Evolutionary conservation across 108 stramenopile species (phyloP), one percentile per base, ranked within the genome.

Genomic region (Nitzschia sp.): DNA sequence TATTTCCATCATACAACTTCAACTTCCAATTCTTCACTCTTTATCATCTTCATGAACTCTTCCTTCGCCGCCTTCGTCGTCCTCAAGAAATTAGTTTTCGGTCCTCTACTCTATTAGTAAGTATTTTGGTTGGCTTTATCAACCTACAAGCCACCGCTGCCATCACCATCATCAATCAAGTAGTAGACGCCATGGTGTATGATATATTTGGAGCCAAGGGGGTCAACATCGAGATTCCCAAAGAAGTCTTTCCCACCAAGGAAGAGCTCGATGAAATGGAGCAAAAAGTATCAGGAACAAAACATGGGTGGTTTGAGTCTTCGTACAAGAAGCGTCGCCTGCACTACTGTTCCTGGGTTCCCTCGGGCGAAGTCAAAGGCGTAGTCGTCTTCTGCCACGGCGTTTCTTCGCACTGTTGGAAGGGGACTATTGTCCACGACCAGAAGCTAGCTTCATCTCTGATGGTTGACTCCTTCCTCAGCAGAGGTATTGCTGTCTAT

Each of bases 291-390:
- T 41, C 70, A 3, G 69, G 66, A 23, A 59, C 64, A 21, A 55
- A 73, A 50, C 84, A 85, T 41, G 81, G 72, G 11, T 85, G 78
- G 76, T 78, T 76, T 45, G 53, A 80, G 45, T 66, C 65, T 16
- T 41, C 46, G 4, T 22, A 31, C 34, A 47, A 53, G 3, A 38
- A 32, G 25, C 36, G 17, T 11, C 59, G 70, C 31, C 36, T 84
- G 23, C 83, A 84, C 53, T 80, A 74, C 53, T 79, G 79, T 33
- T 56, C 67, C n/a, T 78, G 52, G 44, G 30, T 78, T n/a, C 83
- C 80, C 22, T 36, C 15, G 16, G 48, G 5, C 22, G 53, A 53
- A 50, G 27, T 69, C 15, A 75, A 73, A 29, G 84, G 67, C 0
- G 62, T 82, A 13, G 16, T 82, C n/a, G 63, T 85, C 23, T 85